Base-by-base conservation (phyloP, 164 flowering plant genomes). In the Nelumbo lutea region DNA sequence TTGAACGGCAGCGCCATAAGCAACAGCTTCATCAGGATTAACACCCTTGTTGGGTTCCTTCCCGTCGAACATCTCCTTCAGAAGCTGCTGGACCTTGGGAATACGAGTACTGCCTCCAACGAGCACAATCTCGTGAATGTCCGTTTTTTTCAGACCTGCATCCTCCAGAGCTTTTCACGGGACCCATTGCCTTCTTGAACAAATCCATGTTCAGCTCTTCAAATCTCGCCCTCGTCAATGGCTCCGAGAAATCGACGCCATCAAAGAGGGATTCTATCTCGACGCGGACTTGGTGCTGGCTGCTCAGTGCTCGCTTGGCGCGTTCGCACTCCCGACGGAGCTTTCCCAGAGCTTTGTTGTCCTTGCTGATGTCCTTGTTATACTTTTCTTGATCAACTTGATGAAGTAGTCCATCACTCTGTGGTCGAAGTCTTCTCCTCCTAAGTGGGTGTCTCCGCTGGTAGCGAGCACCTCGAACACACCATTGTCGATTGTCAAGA, bases 401-500 rank as follows among this genome's bases (percentile, higher is more conserved):
- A 81, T 79, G 79, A 85, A 81, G 64, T 83, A 73, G 61, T 81
- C 82, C 86, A 85, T 85, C 8, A 83, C 69, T 14, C 84, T 76
- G n/a, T 81, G 88, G 65, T 85, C 86, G 58, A 85, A 85, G 61
- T 85, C 88, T 60, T 85, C 88, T 6, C 88, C 88, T 55, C 88
- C 88, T 65, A 84, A 70, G 52, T 84, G 88, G 47, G 88, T 82
- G 57, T 84, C 88, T 46, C 88, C 88, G 70, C 78, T 81, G 1
- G 85, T 83, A 0, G 86, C 71, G 15, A 78, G 73, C n/a, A 85
- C 86, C 75, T 83, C 83, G 64, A 85, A 85, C 2, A 79, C 83
- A 42, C 84, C 88, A 61, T 81, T 72, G 6, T 83, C 84, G 7
- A 83, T 77, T 8, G 79, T 59, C 69, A 83, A 73, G 71, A 83